A percentile compares a stretch with the other conserved stretches of the same genome.
phyloP scores from a whole-genome alignment of 1,284 basidiomycete species.

The Ceratobasidium sp. region DNA sequence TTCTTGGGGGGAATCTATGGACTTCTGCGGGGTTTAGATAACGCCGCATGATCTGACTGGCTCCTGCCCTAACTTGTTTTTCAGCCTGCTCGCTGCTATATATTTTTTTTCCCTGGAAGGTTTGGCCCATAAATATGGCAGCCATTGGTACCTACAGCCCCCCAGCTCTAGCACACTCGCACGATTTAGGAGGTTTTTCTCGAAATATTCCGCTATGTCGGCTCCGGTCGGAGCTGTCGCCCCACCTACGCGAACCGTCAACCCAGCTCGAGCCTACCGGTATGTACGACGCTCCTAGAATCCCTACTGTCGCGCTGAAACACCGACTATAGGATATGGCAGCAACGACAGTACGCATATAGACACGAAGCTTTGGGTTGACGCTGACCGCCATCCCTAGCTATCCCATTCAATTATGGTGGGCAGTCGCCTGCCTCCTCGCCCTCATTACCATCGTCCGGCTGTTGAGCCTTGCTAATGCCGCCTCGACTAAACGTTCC shows the following conservation, averaged over 20 bases:
- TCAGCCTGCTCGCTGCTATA: neutral
- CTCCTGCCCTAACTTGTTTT: no score
- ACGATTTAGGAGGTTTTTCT: conserved; percentile 4
- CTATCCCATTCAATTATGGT: conserved; percentile 36
- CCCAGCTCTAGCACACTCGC: neutral
- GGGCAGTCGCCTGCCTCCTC: conserved; percentile 54
- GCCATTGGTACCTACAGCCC: neutral
- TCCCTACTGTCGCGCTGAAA: neutral
- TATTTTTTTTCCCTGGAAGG: conserved; percentile 7
- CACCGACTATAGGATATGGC: conserved; percentile 12
- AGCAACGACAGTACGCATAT: conserved; percentile 7
- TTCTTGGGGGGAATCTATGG: no score
- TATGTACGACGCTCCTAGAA: neutral
- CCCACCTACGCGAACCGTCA: neutral
- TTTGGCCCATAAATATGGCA: neutral
- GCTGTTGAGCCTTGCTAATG: conserved; percentile 50
- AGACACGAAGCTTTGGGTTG: neutral
- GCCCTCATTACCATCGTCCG: conserved; percentile 57
- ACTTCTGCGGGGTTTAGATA: no score
- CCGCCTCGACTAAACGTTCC: conserved; percentile 2
- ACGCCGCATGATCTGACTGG: no score
- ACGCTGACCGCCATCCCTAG: neutral
- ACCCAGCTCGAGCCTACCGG: conserved; percentile 33
- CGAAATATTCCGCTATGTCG: conserved; percentile 13
- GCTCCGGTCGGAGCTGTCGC: neutral